Evolutionary conservation across 768 basidiomycete species (phyloP).

Genomic region (Russula foetens): DNA sequence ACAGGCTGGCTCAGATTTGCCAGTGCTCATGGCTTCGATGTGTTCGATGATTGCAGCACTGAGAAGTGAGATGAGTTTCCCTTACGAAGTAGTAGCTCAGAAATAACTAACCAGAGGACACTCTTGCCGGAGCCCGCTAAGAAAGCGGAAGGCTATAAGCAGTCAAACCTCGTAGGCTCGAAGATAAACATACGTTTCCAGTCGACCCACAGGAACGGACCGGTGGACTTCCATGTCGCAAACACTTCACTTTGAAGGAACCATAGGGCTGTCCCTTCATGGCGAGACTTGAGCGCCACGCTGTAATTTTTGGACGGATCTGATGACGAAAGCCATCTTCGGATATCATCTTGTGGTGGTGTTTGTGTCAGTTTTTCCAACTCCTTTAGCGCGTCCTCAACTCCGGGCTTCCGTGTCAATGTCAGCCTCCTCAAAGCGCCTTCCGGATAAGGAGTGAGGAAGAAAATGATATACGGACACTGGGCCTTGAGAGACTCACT

Average conservation of each 20-base stretch:
- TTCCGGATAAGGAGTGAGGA: too few species aligned
- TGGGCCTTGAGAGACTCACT: too few species aligned
- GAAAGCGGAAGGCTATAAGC: too few species aligned
- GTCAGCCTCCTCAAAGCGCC: too few species aligned
- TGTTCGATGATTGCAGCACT: conserved; percentile 1
- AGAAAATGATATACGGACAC: too few species aligned
- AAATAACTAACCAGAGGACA: neutral
- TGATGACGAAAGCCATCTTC: neutral
- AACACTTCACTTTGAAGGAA: neutral
- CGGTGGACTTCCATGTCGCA: neutral
- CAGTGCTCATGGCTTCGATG: neutral
- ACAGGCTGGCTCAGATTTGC: neutral
- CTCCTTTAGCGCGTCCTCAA: too few species aligned
- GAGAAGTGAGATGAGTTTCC: neutral
- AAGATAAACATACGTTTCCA: neutral
- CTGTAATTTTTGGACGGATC: neutral
- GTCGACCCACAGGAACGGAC: neutral
- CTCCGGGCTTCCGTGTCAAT: too few species aligned
- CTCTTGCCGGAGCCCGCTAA: conserved; percentile 5
- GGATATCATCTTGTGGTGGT: too few species aligned
- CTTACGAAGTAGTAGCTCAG: neutral
- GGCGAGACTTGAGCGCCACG: neutral
- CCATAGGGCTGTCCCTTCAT: neutral
- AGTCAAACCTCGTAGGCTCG: too few species aligned
- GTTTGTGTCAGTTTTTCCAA: too few species aligned